Base-by-base conservation (phyloP, 257 asterid species). In the Capsicum chinense region DNA sequence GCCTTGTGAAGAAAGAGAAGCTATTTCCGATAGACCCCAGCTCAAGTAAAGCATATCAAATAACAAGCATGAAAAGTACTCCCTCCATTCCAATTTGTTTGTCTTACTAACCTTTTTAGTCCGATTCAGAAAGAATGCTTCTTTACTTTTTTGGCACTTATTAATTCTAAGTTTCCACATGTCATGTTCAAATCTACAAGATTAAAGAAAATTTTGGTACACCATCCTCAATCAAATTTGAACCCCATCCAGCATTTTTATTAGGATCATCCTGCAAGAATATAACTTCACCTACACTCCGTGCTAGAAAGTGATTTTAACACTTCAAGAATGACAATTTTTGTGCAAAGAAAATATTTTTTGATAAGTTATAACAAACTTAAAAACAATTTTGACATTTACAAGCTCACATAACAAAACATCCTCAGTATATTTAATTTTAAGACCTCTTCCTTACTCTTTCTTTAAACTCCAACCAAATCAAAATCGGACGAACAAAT, bases 181-280 rank as follows among this genome's bases (percentile, higher is more conserved):
- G 44, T 39, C 44, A 39, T 4, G 44, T 39, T 3, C 5, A 39
- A 39, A 4, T 3, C 44, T 39, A 39, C 44, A 39, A 39, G 44
- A 39, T 39, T 39, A 39, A 39, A 39, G 44, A 39, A 39, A 2
- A 39, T 39, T 39, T 39, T 39, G 44, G 44, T 39, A 39, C 44
- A 48, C 99, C 98, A 81, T 92, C 97, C 92, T 93, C 98, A 1
- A 97, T 94, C 91, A 96, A 90, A 87, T 93, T 94, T 17, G 99
- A 96, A 84, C 98, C 99, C 83, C 97, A 88, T 67, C 98, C 99
- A 69, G 99, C 98, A 90, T 96, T 96, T 60, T 94, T 93, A 90
- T 91, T 85, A 70, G 98, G 98, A 90, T 96, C 99, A 87, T 96
- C 98, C 99, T 94, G 86, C 19, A 52, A 21, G 70, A 16, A 81